Evolutionary conservation across 2,329 filamentous ascomycete species (phyloP).

Genomic region (Fusarium citri): DNA sequence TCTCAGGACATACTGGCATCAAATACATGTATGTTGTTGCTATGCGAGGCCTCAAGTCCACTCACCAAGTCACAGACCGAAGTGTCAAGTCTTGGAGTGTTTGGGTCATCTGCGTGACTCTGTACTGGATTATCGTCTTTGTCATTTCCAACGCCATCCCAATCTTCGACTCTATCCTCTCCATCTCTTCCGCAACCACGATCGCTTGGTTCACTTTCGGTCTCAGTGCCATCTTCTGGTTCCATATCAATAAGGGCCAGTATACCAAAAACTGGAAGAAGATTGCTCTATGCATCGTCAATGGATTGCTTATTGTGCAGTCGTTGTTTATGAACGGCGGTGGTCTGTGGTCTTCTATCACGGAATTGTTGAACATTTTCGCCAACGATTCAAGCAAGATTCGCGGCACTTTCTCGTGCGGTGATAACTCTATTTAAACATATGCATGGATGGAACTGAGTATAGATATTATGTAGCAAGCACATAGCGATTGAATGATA

Average conservation of each 20-base stretch:
- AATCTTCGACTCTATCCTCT: slow-evolving; percentile 52
- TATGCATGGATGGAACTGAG: background rate
- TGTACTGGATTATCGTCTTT: slow-evolving; percentile 50
- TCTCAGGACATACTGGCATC: slow-evolving; percentile 43
- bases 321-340: slow-evolving; percentile 52
- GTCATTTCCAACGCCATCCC: slow-evolving; percentile 52
- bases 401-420: slow-evolving; percentile 49
- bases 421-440: slow-evolving; percentile 46
- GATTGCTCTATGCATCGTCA: slow-evolving; percentile 36
- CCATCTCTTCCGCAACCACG: slow-evolving; percentile 51
- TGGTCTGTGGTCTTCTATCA: slow-evolving; percentile 50
- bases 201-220: slow-evolving; percentile 54
- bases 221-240: slow-evolving; percentile 51
- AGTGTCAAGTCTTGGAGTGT: slow-evolving; percentile 50
- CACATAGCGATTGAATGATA: slow-evolving; percentile 19
- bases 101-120: slow-evolving; percentile 49
- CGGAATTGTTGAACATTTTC: slow-evolving; percentile 47
- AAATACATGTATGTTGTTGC: slow-evolving; percentile 51
- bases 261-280: slow-evolving; percentile 40
- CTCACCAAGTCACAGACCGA: slow-evolving; percentile 49
- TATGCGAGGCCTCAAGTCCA: slow-evolving; percentile 49
- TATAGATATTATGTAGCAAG: background rate
- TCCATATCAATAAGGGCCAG: slow-evolving; percentile 48
- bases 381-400: slow-evolving; percentile 40
- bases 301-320: slow-evolving; percentile 47